phyloP scores from a whole-genome alignment of 495 filamentous ascomycete genomes.

The Penicillium soppii region DNA sequence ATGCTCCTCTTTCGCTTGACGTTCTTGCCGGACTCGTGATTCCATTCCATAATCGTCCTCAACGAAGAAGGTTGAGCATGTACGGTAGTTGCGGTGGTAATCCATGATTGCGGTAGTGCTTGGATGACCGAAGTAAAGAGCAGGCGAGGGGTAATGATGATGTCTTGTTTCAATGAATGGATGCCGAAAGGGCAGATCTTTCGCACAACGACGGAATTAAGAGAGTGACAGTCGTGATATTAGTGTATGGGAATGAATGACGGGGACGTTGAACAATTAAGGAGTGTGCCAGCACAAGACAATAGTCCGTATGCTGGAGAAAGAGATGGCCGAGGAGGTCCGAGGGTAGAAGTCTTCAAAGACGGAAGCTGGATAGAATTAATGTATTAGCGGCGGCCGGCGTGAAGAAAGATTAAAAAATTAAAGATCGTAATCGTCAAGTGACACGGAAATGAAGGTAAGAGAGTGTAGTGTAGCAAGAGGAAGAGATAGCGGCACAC shows the following conservation, averaged over 20 bases:
- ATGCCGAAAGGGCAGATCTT: constrained; percentile 35
- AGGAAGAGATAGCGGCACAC: constrained; percentile 19
- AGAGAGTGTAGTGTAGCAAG: constrained; percentile 1
- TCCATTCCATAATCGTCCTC: constrained; percentile 62
- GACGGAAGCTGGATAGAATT: constrained; percentile 48
- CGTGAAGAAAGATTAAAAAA: constrained; percentile 12
- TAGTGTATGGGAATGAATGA: constrained; percentile 50
- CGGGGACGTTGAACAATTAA: constrained; percentile 52
- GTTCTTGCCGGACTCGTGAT: constrained; percentile 29
- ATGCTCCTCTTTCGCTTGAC: constrained; percentile 55
- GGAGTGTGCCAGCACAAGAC: constrained; percentile 45
- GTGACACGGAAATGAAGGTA: background rate
- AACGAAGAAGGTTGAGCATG: constrained; percentile 82
- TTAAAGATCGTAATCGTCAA: constrained; percentile 19
- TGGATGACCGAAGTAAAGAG: constrained; percentile 1
- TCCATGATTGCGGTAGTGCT: constrained; percentile 60
- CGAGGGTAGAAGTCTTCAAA: constrained; percentile 38
- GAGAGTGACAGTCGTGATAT: constrained; percentile 56
- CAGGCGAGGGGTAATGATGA: constrained; percentile 11
- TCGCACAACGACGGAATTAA: constrained; percentile 50
- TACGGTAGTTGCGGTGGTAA: constrained; percentile 57
- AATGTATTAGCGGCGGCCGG: constrained; percentile 29
- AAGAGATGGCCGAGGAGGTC: constrained; percentile 36
- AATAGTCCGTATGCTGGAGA: constrained; percentile 37
- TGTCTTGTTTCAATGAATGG: constrained; percentile 27